Percentiles rank a stretch among this genome's conserved stretches.
These are phyloP conservation scores for Aspergillus awamori DNA, from an alignment of 2,329 filamentous ascomycete genomes.

Conservation along the genomic window DNA sequence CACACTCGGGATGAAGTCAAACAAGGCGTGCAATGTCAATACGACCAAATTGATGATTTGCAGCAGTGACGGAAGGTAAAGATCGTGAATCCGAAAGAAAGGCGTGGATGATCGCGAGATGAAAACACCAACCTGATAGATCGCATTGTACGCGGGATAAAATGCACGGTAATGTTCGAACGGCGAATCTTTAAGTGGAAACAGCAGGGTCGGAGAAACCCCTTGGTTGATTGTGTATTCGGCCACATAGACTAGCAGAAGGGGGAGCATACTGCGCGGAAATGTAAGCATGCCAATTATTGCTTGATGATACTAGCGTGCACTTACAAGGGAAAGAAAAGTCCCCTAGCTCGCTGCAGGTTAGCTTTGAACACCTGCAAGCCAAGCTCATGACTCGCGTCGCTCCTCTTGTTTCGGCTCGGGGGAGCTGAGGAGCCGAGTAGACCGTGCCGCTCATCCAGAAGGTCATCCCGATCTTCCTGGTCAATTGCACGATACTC, in stretches of 20 bases:
- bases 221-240: constrained; percentile 99
- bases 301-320: background rate
- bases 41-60: constrained; percentile 77
- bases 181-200: constrained; percentile 74
- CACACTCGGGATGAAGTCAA: constrained; percentile 79
- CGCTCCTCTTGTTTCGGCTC: constrained; percentile 24
- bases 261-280: constrained; percentile 72
- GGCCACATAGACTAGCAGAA: constrained; percentile 89
- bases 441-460: constrained; percentile 34
- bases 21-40: constrained; percentile 74
- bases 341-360: constrained; percentile 65
- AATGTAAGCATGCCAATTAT: constrained; percentile 16
- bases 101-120: constrained; percentile 89
- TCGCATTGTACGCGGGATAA: constrained; percentile 91
- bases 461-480: constrained; percentile 37
- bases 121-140: constrained; percentile 95
- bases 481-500: constrained; percentile 60
- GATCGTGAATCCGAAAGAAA: constrained; percentile 75
- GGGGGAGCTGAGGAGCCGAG: constrained; percentile 28
- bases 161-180: constrained; percentile 83
- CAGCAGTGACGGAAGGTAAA: constrained; percentile 81
- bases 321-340: constrained; percentile 72
- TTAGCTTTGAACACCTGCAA: constrained; percentile 52
- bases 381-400: constrained; percentile 17
- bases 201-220: constrained; percentile 85